Base-by-base conservation (phyloP, 257 asterid species). In the Anisodus tanguticus region DNA sequence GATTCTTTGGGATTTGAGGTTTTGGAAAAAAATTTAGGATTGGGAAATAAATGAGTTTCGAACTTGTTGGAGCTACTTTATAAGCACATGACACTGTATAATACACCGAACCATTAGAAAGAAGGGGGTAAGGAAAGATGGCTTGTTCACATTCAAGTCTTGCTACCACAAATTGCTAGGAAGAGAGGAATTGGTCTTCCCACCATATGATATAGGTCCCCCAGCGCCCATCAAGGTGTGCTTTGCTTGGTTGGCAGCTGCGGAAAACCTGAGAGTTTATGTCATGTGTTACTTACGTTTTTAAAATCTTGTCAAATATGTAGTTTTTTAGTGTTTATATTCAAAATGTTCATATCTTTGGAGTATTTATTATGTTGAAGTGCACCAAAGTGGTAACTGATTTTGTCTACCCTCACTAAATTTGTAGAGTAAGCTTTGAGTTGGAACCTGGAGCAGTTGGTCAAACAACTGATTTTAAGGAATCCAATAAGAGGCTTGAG, bases 391-490 rank as follows among this genome's bases (percentile, higher is more conserved):
- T 70, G 79, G 79, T 51, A 26, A 26, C 26, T 76, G 81, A 51
- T 31, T 13, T 76, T 76, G 26, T 76, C 47, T 76, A 51, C 26
- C 47, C 47, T 51, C 26, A 26, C 11, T 54, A 51, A 76, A 22
- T 74, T 87, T 88, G 79, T 94, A 95, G 98, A 87, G 98, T 91
- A 59, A 95, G 92, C 88, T 97, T 97, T 84, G 99, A 93, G 86
- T 71, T 97, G 97, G 99, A 97, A 86, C 92, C 93, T 78, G 97
- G 98, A 85, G 90, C 92, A 85, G 94, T 83, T 90, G 98, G 99
- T 64, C 99, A 95, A 84, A 88, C 87, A 37, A 97, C 99, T 81
- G 98, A 95, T 90, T 97, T 97, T 88, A 97, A 93, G 86, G 99
- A 97, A 89, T 92, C 98, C 11, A 93, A 90, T 81, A 90, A 53